Base-by-base conservation (phyloP, 805 yeast species). In the Kurtzmaniella cleridarum region DNA sequence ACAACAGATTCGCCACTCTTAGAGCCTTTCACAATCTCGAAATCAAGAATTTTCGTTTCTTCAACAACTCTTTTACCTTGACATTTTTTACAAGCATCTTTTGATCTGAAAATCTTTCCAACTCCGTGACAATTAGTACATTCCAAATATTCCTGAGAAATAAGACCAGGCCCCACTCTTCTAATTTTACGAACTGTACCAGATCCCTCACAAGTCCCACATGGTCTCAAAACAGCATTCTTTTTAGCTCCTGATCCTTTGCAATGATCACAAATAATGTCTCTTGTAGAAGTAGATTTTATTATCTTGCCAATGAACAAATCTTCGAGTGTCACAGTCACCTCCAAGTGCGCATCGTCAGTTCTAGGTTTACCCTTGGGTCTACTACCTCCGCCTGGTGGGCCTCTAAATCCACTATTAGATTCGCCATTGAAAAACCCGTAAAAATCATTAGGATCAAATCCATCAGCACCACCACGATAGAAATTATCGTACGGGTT, bases 41-140 rank as follows among this genome's bases (percentile, higher is more conserved):
- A 86, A 51, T 87, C 95, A 42, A 90, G 59, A 8, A 82, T 74
- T 51, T 84, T 82, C 16, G 80, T 73, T 50, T 85, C 86, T 42
- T 80, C 81, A 2, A 67, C 62, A 2, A 76, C 64, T 18, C 81
- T 76, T 5, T 61, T 60, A 2, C 96, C 96, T 15, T 61, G 57
- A 64, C 98, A 91, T 42, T 69, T 71, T 48, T 79, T 83, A 67
- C 98, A 91, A 44, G 70, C 69, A 55, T 88, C 95, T 54, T 82
- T 85, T 20, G 74, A 57, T 37, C 78, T 66, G 50, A 66, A 74
- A 5, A 72, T 64, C 36, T 70, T 62, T 3, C 97, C 96, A 15
- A 66, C 61, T 10, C 95, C 96, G 23, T 70, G 63, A 67, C 98
- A 91, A 7, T 69, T 61, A 3, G 69, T 63, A 62, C 98, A 91